Percentiles rank a stretch among this genome's conserved stretches.
These are phyloP conservation scores for Heritiera fomes DNA, from an alignment of 345 rosid genomes.

Conservation along the genomic window DNA sequence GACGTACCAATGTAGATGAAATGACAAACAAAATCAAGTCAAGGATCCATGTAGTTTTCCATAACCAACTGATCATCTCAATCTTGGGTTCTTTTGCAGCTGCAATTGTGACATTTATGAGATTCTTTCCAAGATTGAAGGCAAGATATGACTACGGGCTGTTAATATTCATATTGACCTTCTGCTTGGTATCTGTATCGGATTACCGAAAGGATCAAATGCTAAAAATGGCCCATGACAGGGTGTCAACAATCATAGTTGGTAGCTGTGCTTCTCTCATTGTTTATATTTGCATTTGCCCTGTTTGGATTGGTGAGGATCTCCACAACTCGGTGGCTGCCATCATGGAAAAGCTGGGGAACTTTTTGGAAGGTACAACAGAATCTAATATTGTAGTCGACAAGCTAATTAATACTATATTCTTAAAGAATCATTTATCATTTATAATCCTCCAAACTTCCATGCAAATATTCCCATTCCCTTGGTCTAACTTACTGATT, in stretches of 20 bases:
- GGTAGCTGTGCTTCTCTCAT: slow-evolving; percentile 26
- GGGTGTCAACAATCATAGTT: slow-evolving; percentile 33
- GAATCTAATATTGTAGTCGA: too few species aligned
- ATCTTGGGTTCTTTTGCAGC: slow-evolving; percentile 26
- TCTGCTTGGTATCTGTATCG: slow-evolving; percentile 36
- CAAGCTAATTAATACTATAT: too few species aligned
- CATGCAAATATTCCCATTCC: too few species aligned
- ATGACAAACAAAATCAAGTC: background rate
- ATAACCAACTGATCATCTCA: background rate
- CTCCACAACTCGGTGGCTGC: slow-evolving; percentile 26
- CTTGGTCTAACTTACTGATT: too few species aligned
- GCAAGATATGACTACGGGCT: slow-evolving; percentile 51
- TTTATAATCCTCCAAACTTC: too few species aligned
- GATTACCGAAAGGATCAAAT: slow-evolving; percentile 27
- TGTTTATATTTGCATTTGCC: slow-evolving; percentile 20
- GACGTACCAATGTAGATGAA: too few species aligned
- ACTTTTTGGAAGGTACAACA: slow-evolving; percentile 29
- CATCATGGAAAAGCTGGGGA: slow-evolving; percentile 32
- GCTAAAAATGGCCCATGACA: slow-evolving; percentile 23
- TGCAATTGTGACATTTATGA: slow-evolving; percentile 27
- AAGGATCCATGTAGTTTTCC: too few species aligned
- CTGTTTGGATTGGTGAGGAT: slow-evolving; percentile 34
- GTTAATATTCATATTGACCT: slow-evolving; percentile 43
- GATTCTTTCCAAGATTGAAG: slow-evolving; percentile 36
- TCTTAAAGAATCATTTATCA: too few species aligned